phyloP scores from a whole-genome alignment of 2,329 filamentous ascomycete genomes.

The Coniella vitis region DNA sequence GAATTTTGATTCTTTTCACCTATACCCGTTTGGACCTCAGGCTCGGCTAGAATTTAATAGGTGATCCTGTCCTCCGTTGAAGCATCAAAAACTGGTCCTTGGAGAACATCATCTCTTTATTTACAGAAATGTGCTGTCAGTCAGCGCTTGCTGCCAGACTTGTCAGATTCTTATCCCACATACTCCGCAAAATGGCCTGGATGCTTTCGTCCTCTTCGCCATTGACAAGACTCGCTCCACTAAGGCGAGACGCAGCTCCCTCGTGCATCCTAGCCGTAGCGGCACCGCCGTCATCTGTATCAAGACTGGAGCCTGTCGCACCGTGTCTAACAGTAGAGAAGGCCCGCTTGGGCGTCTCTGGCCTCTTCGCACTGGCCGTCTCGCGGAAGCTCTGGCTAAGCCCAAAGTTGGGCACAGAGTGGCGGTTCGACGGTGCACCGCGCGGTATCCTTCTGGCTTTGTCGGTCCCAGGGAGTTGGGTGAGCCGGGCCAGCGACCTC shows the following conservation, averaged over 20 bases:
- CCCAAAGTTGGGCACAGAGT: constrained; percentile 26
- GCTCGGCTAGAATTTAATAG: too few species aligned
- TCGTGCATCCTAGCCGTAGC: constrained; percentile 27
- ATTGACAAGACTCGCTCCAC: constrained; percentile 44
- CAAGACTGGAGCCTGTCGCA: constrained; percentile 34
- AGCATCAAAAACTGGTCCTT: too few species aligned
- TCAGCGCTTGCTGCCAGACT: constrained; percentile 51
- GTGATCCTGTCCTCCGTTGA: too few species aligned
- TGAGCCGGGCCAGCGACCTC: constrained; percentile 50
- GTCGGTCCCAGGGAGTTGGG: constrained; percentile 44
- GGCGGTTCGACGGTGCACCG: constrained; percentile 15
- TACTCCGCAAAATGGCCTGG: constrained; percentile 44
- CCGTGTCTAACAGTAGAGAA: constrained; percentile 15
- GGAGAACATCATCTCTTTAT: background rate
- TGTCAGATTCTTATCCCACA: constrained; percentile 53
- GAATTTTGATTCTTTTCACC: too few species aligned
- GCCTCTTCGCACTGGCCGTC: constrained; percentile 7
- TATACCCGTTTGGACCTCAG: too few species aligned
- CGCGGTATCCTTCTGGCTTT: constrained; percentile 43
- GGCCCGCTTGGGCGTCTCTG: constrained; percentile 10
- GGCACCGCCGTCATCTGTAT: constrained; percentile 34
- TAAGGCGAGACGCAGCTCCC: constrained; percentile 27
- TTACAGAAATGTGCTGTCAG: constrained; percentile 23
- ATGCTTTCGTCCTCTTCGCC: constrained; percentile 45
- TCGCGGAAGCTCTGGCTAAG: constrained; percentile 32